These are phyloP conservation scores for Pseudozyma sp. DNA, from an alignment of 1,284 basidiomycete genomes.

Conservation along the genomic window DNA sequence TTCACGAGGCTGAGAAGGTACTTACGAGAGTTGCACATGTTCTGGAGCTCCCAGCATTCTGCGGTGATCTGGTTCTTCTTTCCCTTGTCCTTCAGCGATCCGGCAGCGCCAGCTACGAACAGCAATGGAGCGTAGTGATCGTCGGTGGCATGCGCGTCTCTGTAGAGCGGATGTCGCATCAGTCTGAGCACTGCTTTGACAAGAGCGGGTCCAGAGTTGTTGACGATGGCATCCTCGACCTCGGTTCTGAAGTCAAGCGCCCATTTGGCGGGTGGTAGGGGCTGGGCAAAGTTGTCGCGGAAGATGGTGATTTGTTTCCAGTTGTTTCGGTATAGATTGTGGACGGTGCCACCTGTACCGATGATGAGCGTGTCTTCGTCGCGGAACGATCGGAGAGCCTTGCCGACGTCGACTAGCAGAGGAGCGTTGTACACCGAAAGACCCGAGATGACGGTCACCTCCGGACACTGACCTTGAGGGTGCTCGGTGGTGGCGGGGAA, in stretches of 20 bases:
- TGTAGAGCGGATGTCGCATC: constrained; percentile 57
- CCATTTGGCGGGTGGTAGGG: constrained; percentile 54
- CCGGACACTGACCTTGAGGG: constrained; percentile 51
- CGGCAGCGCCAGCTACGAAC: constrained; percentile 59
- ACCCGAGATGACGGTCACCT: constrained; percentile 45
- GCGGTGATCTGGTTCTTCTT: constrained; percentile 54
- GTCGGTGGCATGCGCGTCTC: constrained; percentile 62
- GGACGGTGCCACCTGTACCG: constrained; percentile 59
- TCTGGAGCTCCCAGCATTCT: constrained; percentile 60
- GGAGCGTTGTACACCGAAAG: constrained; percentile 54
- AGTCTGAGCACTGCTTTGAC: constrained; percentile 48
- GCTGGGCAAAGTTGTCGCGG: constrained; percentile 58
- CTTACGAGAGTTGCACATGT: constrained; percentile 52
- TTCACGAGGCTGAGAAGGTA: not conserved
- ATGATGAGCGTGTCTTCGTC: constrained; percentile 52
- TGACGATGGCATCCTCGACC: constrained; percentile 47
- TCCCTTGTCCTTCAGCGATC: constrained; percentile 43
- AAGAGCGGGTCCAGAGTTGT: constrained; percentile 49
- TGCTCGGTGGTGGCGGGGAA: constrained; percentile 38
- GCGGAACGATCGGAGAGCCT: constrained; percentile 49
- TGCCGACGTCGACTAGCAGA: constrained; percentile 52
- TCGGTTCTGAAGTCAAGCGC: constrained; percentile 60
- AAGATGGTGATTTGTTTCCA: constrained; percentile 48
- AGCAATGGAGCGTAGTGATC: constrained; percentile 57
- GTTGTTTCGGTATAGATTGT: constrained; percentile 62